phyloP scores from a whole-genome alignment of 345 rosid genomes.

The Eucalyptus regnans region DNA sequence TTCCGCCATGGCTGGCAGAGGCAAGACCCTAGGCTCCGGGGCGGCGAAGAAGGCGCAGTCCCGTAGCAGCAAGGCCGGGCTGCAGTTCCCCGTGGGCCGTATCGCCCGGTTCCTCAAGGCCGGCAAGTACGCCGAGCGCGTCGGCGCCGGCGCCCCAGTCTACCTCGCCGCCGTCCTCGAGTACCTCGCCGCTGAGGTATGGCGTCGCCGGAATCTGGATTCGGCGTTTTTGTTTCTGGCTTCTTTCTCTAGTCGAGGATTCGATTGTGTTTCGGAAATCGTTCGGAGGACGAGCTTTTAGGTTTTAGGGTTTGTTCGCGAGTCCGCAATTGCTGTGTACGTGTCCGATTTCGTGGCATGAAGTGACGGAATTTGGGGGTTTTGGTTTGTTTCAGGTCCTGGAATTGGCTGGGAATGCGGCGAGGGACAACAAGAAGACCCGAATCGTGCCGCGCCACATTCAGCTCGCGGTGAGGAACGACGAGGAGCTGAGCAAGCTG shows the following conservation, averaged over 20 bases:
- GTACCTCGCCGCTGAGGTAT: constrained; percentile 90
- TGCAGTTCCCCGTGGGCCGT: constrained; percentile 94
- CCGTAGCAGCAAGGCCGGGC: constrained; percentile 95
- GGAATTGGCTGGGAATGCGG: constrained; percentile 87
- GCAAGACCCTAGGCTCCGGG: constrained; percentile 81
- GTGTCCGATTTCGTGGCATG: neutral
- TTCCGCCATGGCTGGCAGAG: constrained; percentile 73
- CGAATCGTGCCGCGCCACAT: constrained; percentile 90
- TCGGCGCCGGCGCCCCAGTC: constrained; percentile 95
- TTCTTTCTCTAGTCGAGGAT: neutral
- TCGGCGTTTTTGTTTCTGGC: neutral
- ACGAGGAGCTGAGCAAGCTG: constrained; percentile 94
- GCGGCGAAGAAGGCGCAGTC: constrained; percentile 85
- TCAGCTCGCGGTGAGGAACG: constrained; percentile 80
- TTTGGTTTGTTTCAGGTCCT: constrained; percentile 36
- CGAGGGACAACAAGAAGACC: constrained; percentile 88
- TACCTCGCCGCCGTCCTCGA: constrained; percentile 95
- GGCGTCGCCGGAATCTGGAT: neutral
- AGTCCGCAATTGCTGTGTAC: neutral
- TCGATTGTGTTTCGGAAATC: neutral
- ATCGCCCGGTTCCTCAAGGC: constrained; percentile 91
- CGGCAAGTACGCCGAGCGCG: constrained; percentile 93
- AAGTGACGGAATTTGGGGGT: neutral
- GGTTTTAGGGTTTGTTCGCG: neutral
- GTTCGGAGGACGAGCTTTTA: neutral